Evolutionary conservation across 116 monocot species (phyloP), one percentile per base, ranked within the genome.

Genomic region (Iris pallida): DNA sequence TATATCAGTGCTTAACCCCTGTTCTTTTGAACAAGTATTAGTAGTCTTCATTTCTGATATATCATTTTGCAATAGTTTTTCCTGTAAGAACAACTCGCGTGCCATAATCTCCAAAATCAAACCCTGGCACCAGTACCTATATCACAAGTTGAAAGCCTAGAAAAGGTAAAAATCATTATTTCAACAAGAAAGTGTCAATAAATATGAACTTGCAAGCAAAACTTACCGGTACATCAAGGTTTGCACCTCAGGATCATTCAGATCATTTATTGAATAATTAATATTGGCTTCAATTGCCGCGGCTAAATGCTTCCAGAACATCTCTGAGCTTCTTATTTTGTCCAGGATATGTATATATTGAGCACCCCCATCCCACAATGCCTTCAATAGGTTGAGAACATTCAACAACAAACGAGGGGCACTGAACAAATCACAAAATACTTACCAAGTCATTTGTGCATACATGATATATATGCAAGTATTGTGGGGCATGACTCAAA

Each of bases 311-410:
- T 88, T 81, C 93, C 98, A 93, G 75, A 98, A 86, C 20, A 16
- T 56, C 58, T 71, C 63, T 58, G 90, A 83, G 43, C 62, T 76
- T 72, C 86, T 82, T 10, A 90, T 44, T 59, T 64, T 82, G 68
- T 86, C 84, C 64, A 93, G 45, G 6, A 88, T 77, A 46, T 74
- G 71, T 1, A 78, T 55, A 80, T 88, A 90, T 18, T 82, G 90
- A 53, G 17, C 45, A 67, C 79, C 83, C 14, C 80, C 76, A 78
- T 98, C 85, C 98, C 98, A 98, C 45, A 98, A 76, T 68, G 88
- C 78, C 70, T 88, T 90, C 16, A 98, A 55, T 18, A 98, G 63
- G n/a, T 80, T 83, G 16, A 98, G 74, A 44, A 86, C 60, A 76
- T 79, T 69, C 16, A 83, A 66, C 46, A 93, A 71, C 44, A 85